Evolutionary conservation across 805 yeast species (phyloP).

Genomic region (Yamadazyma phyllophila): DNA sequence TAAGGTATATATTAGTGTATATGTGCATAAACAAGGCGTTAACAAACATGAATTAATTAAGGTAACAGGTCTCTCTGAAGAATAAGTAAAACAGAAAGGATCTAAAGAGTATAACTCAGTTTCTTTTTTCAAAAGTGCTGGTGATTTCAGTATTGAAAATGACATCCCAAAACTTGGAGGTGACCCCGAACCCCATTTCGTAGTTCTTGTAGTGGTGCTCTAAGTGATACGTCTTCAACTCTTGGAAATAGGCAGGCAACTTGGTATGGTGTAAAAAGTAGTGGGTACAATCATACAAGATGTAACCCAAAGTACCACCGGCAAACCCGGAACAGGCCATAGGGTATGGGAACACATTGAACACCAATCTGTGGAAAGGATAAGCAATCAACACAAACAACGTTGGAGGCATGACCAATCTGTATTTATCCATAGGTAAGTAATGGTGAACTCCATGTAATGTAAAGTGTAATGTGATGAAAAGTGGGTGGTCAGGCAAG

Average conservation of each 20-base stretch:
- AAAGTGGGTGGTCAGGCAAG: slow-evolving; percentile 75
- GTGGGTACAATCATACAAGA: slow-evolving; percentile 90
- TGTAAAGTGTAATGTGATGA: slow-evolving; percentile 81
- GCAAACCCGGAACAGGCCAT: slow-evolving; percentile 91
- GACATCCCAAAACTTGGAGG: slow-evolving; percentile 89
- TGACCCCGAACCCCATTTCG: slow-evolving; percentile 95
- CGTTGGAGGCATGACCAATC: slow-evolving; percentile 97
- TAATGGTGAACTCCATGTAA: slow-evolving; percentile 97
- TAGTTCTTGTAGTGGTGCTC: slow-evolving; percentile 98
- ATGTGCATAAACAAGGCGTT: slow-evolving; percentile 3
- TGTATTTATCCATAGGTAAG: slow-evolving; percentile 90
- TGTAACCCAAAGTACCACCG: slow-evolving; percentile 94
- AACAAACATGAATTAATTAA: background rate
- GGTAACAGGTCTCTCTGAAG: background rate
- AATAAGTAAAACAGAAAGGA: background rate
- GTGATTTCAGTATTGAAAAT: slow-evolving; percentile 82
- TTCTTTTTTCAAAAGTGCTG: slow-evolving; percentile 45
- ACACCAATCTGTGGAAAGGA: slow-evolving; percentile 82
- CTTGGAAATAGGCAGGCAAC: slow-evolving; percentile 74
- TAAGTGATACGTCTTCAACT: slow-evolving; percentile 83
- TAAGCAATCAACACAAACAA: slow-evolving; percentile 66
- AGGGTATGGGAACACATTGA: slow-evolving; percentile 71
- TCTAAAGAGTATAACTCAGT: slow-evolving; percentile 10
- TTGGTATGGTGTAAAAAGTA: slow-evolving; percentile 87
- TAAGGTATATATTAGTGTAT: background rate